Evolutionary conservation across 768 basidiomycete species (phyloP).

Genomic region (Lactarius sp.): DNA sequence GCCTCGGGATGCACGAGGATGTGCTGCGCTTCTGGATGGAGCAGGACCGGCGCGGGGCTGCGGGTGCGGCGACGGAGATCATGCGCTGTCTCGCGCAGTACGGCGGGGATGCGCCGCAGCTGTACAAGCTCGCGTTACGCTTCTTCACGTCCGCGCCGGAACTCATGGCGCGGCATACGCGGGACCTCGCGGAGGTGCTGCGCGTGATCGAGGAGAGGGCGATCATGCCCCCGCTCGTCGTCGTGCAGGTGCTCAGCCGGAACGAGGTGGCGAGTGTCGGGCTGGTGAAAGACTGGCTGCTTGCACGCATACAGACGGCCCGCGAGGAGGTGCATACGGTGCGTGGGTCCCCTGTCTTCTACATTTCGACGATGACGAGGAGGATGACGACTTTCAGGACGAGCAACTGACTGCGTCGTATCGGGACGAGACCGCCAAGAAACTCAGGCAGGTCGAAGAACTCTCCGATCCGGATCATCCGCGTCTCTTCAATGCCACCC

Average conservation of each 20-base stretch:
- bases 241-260: slow-evolving; percentile 83
- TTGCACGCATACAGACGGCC: slow-evolving; percentile 68
- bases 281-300: slow-evolving; percentile 87
- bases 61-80: slow-evolving; percentile 45
- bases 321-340: slow-evolving; percentile 78
- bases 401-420: slow-evolving; percentile 84
- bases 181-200: slow-evolving; percentile 66
- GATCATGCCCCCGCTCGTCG: slow-evolving; percentile 84
- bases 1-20: slow-evolving; percentile 93
- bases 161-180: slow-evolving; percentile 63
- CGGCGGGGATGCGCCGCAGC: slow-evolving; percentile 60
- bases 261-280: slow-evolving; percentile 91
- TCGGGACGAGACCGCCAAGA: slow-evolving; percentile 73
- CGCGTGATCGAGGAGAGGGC: slow-evolving; percentile 73
- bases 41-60: slow-evolving; percentile 40
- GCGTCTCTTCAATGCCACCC: slow-evolving; percentile 88
- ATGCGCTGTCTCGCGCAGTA: slow-evolving; percentile 71
- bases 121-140: slow-evolving; percentile 84
- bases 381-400: slow-evolving; percentile 48
- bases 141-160: slow-evolving; percentile 83
- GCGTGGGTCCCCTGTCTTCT: slow-evolving; percentile 9
- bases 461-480: slow-evolving; percentile 75
- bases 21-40: slow-evolving; percentile 93
- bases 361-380: background rate
- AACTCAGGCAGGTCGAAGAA: slow-evolving; percentile 76